These are phyloP conservation scores for Pythium vanterpoolii DNA, from an alignment of 352 stramenopile species.

Conservation along the genomic window DNA sequence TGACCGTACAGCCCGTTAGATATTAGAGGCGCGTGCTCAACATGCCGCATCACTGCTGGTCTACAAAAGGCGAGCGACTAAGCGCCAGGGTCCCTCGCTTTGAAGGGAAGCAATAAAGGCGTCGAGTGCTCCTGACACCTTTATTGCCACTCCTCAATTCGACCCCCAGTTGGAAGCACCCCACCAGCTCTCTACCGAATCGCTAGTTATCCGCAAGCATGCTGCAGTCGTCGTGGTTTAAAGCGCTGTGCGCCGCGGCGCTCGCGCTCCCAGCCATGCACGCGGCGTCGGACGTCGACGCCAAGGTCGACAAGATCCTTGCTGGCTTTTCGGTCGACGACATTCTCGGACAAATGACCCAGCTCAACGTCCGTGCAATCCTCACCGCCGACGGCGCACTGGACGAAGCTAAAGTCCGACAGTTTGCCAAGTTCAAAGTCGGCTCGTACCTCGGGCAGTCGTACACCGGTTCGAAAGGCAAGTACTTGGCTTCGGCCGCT, in stretches of 20 bases:
- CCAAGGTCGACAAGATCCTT: neutral
- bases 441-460: constrained; percentile 66
- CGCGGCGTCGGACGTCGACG: neutral
- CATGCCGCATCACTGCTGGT: too few relatives aligned
- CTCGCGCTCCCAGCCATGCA: constrained; percentile 15
- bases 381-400: constrained; percentile 39
- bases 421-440: constrained; percentile 57
- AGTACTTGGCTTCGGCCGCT: constrained; percentile 39
- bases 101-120: neutral
- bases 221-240: constrained; percentile 33
- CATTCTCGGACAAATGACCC: constrained; percentile 80
- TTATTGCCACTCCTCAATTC: neutral
- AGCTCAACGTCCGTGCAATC: constrained; percentile 74
- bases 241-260: constrained; percentile 27
- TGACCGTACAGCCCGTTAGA: too few relatives aligned
- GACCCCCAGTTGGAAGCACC: neutral
- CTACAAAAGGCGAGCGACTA: too few relatives aligned
- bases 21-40: too few relatives aligned
- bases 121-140: neutral
- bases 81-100: too few relatives aligned
- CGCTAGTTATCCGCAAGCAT: constrained; percentile 14
- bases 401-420: constrained; percentile 40
- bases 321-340: constrained; percentile 30
- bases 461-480: constrained; percentile 27
- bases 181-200: neutral